Evolutionary conservation across 129 eudicot genomes (phyloP).

Genomic region (Solidago caesia): DNA sequence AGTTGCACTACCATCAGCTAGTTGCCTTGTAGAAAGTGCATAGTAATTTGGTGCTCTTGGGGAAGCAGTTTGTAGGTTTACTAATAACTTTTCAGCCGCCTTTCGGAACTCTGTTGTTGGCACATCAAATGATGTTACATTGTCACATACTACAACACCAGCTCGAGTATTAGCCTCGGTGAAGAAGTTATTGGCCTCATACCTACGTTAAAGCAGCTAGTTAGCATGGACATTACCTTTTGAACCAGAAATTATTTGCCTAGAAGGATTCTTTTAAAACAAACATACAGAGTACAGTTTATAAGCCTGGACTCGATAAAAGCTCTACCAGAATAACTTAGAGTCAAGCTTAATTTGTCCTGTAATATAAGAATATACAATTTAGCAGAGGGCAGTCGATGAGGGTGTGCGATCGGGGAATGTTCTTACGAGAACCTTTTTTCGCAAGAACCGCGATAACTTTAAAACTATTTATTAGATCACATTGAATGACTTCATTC

Average conservation of each 20-base stretch:
- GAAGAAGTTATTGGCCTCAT: slow-evolving; percentile 49
- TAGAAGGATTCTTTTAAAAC: neutral
- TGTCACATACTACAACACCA: slow-evolving; percentile 50
- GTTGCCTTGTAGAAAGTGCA: slow-evolving; percentile 45
- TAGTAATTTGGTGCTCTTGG: slow-evolving; percentile 45
- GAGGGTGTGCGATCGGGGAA: too few relatives aligned
- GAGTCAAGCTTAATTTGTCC: too few relatives aligned
- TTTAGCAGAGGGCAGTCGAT: neutral
- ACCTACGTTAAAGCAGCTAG: slow-evolving; percentile 30
- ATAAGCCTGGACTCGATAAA: too few relatives aligned
- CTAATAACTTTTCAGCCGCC: slow-evolving; percentile 36
- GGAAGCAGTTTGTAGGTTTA: slow-evolving; percentile 52
- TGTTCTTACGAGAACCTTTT: too few relatives aligned
- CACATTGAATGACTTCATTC: too few relatives aligned
- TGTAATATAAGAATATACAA: too few relatives aligned
- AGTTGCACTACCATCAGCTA: slow-evolving; percentile 22
- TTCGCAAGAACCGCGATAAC: too few relatives aligned
- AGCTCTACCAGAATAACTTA: too few relatives aligned
- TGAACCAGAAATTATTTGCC: neutral
- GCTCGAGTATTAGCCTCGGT: slow-evolving; percentile 52
- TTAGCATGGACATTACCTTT: neutral
- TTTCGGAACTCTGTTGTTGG: slow-evolving; percentile 39
- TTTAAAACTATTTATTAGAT: too few relatives aligned
- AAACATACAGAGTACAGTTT: neutral
- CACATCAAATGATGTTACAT: slow-evolving; percentile 36